Conservation (phyloP, 2,329 filamentous ascomycete genomes). For the Septoria petroselini region DNA sequence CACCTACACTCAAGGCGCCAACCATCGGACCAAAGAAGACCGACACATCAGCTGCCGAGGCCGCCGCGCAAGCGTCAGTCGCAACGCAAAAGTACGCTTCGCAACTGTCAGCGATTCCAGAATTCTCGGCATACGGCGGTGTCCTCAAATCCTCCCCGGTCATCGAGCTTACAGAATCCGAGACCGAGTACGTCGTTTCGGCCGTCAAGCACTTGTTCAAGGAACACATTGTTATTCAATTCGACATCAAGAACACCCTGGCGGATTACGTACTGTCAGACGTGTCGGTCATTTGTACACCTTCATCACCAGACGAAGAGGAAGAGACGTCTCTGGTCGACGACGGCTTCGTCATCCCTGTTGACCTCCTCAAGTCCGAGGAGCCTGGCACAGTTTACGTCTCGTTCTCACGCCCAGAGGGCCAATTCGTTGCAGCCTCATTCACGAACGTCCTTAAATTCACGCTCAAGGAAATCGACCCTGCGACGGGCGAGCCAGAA, state of each 20-base stretch:
- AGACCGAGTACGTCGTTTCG: constrained; percentile 94
- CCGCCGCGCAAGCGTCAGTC: constrained; percentile 68
- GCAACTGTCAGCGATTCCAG: constrained; percentile 82
- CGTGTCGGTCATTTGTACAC: constrained; percentile 76
- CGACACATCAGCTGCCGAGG: constrained; percentile 68
- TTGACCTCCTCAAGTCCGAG: constrained; percentile 75
- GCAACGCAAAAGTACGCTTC: constrained; percentile 85
- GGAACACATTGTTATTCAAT: constrained; percentile 92
- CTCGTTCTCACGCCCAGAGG: constrained; percentile 79
- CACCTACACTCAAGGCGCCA: constrained; percentile 90
- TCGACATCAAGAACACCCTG: constrained; percentile 96
- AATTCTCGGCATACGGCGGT: constrained; percentile 83
- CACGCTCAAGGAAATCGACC: constrained; percentile 96
- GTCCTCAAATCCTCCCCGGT: constrained; percentile 86
- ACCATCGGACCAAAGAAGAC: constrained; percentile 75
- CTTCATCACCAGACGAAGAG: constrained; percentile 77
- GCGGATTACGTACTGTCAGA: constrained; percentile 87
- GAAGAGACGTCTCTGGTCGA: constrained; percentile 78
- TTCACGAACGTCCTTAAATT: constrained; percentile 96
- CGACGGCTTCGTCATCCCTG: constrained; percentile 82
- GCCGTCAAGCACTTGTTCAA: constrained; percentile 98
- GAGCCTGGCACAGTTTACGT: constrained; percentile 93
- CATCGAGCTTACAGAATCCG: constrained; percentile 90
- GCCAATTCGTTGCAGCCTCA: constrained; percentile 70
- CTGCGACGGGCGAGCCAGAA: constrained; percentile 87